These are phyloP conservation scores for Nicotiana rustica DNA, from an alignment of 305 asterid species.

Conservation along the genomic window DNA sequence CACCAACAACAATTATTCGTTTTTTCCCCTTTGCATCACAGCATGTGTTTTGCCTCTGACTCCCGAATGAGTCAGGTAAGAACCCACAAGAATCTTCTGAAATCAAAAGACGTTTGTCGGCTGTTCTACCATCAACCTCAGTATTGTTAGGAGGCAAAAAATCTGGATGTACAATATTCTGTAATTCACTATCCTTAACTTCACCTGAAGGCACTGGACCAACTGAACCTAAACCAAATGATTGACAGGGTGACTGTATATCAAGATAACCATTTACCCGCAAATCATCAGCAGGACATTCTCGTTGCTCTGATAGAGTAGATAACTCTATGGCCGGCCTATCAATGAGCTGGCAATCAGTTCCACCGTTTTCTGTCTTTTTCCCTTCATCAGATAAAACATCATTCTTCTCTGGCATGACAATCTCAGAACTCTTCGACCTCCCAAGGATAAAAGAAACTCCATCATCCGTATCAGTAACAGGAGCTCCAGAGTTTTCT, in stretches of 20 bases:
- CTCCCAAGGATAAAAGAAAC: constrained; percentile 70
- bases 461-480: constrained; percentile 74
- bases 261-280: constrained; percentile 51
- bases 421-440: constrained; percentile 55
- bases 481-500: constrained; percentile 51
- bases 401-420: constrained; percentile 49
- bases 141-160: constrained; percentile 41
- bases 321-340: constrained; percentile 51
- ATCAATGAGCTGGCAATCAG: constrained; percentile 46
- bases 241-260: constrained; percentile 45
- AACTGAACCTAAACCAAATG: constrained; percentile 44
- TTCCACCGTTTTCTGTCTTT: constrained; percentile 40
- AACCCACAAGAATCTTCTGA: constrained; percentile 46
- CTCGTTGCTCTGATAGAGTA: constrained; percentile 45
- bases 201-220: constrained; percentile 46
- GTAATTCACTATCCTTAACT: constrained; percentile 47
- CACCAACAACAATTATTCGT: constrained; percentile 83
- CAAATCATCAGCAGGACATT: constrained; percentile 44
- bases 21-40: constrained; percentile 57
- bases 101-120: constrained; percentile 46
- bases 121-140: constrained; percentile 42
- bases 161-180: constrained; percentile 49
- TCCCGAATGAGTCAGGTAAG: constrained; percentile 43
- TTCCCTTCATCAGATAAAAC: constrained; percentile 52
- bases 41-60: constrained; percentile 38